Evolutionary conservation across 805 yeast species (phyloP), one percentile per base, ranked within the genome.

Genomic region (Lachancea quebecensis): DNA sequence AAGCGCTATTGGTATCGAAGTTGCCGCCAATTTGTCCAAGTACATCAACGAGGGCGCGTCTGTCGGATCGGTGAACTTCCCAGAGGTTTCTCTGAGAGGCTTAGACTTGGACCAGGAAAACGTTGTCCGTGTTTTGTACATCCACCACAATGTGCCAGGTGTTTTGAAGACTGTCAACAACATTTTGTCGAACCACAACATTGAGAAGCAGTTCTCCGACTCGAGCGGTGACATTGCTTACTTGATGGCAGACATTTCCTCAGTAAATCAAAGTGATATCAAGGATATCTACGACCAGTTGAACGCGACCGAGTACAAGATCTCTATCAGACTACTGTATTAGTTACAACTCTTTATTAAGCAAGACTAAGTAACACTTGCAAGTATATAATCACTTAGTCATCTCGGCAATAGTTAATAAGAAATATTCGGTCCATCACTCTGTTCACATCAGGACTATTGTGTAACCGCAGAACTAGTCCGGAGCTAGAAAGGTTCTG

Each of bases 81-180:
- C 99, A 61, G 98, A 93, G 73, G 97, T 93, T 53, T 72, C 91
- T 21, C 75, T 93, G 58, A 85, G 97, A 71, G 84, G 89, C 30
- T 73, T 88, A 55, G 86, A 88, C 59, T 77, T 84, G 68, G 95
- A 87, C 63, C 95, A 87, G 67, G 82, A 85, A 64, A 78, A 84
- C 65, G 77, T 83, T 45, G 97, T 90, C 55, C 86, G 99, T 73
- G 96, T 93, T 35, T 75, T 93, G 59, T 93, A 93, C 71, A 85
- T 90, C 61, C 99, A 93, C 73, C 93, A 86, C 70, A 93, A 93
- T 70, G 96, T 93, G 58, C 99, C 99, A 27, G 99, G 99, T 80
- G 99, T 93, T 46, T 77, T 93, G 78, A 86, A 88, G 67, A 88
- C 96, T 35, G 99, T 93, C 60, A 93, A 93, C 76, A 91, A 91